Percentiles rank a stretch among this genome's conserved stretches.
These are phyloP conservation scores for Rhodotorula diobovata DNA, from an alignment of 768 basidiomycete genomes.

Conservation along the genomic window DNA sequence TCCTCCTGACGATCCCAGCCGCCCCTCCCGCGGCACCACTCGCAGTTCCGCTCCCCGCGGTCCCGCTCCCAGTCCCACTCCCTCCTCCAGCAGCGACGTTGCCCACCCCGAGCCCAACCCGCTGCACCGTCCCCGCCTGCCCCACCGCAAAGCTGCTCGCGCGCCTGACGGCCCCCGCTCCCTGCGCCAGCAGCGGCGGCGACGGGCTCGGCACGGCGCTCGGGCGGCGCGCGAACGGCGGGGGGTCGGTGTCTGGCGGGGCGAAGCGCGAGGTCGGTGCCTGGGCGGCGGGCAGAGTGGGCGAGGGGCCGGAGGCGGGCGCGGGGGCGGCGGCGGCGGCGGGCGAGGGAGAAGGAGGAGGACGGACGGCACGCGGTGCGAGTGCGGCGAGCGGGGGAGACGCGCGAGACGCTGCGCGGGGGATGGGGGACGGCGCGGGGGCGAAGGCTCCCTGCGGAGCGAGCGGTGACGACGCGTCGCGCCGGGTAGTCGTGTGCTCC, in stretches of 20 bases:
- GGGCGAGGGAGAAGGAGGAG: background rate
- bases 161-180: background rate
- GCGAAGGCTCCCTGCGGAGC: constrained; percentile 19
- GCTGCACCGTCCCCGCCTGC: background rate
- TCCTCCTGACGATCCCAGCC: background rate
- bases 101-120: background rate
- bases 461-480: background rate
- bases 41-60: background rate
- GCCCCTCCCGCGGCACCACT: too few relatives aligned
- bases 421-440: background rate
- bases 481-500: background rate
- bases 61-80: background rate
- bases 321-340: background rate
- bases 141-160: background rate
- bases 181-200: constrained; percentile 5
- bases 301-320: background rate
- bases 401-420: too few relatives aligned
- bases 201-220: background rate
- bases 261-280: background rate
- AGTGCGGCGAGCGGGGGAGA: background rate
- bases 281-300: background rate
- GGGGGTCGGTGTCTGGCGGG: background rate
- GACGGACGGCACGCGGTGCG: background rate
- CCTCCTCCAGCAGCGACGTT: background rate
- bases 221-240: constrained; percentile 1